Evolutionary conservation across 768 basidiomycete genomes (phyloP).

Genomic region (Trametes gibbosa): DNA sequence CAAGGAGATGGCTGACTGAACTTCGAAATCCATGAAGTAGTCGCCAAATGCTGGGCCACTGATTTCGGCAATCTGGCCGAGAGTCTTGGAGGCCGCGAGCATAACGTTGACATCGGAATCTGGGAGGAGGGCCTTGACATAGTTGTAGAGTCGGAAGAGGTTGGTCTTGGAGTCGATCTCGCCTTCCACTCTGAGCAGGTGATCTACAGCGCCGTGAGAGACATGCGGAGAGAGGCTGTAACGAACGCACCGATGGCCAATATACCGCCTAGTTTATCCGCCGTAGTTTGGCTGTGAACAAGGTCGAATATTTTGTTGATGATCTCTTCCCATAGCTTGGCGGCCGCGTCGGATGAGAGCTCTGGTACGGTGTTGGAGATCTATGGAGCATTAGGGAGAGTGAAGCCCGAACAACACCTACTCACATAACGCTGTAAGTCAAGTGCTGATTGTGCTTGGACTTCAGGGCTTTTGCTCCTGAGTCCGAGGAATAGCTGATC

Average conservation of each 20-base stretch:
- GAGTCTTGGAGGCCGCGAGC: slow-evolving; percentile 90
- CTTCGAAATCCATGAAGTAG: slow-evolving; percentile 86
- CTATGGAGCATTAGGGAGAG: slow-evolving; percentile 36
- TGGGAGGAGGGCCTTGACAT: slow-evolving; percentile 89
- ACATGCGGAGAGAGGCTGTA: not conserved
- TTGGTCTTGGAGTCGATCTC: slow-evolving; percentile 77
- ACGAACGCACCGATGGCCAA: slow-evolving; percentile 72
- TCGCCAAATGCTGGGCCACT: slow-evolving; percentile 85
- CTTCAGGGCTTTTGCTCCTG: slow-evolving; percentile 61
- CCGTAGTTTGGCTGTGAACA: slow-evolving; percentile 74
- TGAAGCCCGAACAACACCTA: slow-evolving; percentile 10
- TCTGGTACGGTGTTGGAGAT: slow-evolving; percentile 72
- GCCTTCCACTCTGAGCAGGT: slow-evolving; percentile 77
- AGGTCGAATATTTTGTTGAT: slow-evolving; percentile 82
- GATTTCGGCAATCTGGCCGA: slow-evolving; percentile 82
- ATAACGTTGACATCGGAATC: slow-evolving; percentile 91
- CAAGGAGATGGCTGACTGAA: slow-evolving; percentile 77
- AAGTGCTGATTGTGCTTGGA: slow-evolving; percentile 62
- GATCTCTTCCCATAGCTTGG: slow-evolving; percentile 83
- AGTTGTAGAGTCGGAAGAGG: slow-evolving; percentile 86
- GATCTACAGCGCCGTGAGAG: slow-evolving; percentile 42
- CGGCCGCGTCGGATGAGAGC: slow-evolving; percentile 76
- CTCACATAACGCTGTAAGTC: slow-evolving; percentile 76
- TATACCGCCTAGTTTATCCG: slow-evolving; percentile 84
- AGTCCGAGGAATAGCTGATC: slow-evolving; percentile 66